Evolutionary conservation across 176 grass and related monocot species (phyloP).

Genomic region (Carex scoparia): DNA sequence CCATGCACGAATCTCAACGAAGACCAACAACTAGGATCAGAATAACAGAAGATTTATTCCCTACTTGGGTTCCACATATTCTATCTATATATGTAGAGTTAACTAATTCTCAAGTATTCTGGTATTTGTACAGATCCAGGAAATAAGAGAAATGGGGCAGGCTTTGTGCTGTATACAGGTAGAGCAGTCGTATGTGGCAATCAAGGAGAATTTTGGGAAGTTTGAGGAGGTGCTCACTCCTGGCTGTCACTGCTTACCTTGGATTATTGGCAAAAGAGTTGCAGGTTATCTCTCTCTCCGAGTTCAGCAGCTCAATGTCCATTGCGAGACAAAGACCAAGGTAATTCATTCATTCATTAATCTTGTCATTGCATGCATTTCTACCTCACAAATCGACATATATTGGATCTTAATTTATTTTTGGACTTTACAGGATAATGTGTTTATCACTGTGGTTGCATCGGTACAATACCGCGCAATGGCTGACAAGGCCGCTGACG

Average conservation of each 20-base stretch:
- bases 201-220: slow-evolving; percentile 77
- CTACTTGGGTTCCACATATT: too few relatives aligned
- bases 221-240: slow-evolving; percentile 53
- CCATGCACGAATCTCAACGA: too few relatives aligned
- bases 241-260: slow-evolving; percentile 71
- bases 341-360: not conserved
- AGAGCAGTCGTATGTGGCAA: slow-evolving; percentile 67
- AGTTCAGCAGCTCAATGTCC: slow-evolving; percentile 78
- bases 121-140: not conserved
- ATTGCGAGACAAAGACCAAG: slow-evolving; percentile 85
- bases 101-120: not conserved
- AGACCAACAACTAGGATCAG: too few relatives aligned
- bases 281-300: slow-evolving; percentile 74
- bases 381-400: too few relatives aligned
- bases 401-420: too few relatives aligned
- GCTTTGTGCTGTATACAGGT: slow-evolving; percentile 55
- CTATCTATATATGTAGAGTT: not conserved
- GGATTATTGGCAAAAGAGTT: slow-evolving; percentile 60
- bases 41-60: too few relatives aligned
- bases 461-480: slow-evolving; percentile 78
- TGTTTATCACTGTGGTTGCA: slow-evolving; percentile 85
- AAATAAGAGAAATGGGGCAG: slow-evolving; percentile 51
- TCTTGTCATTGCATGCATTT: too few relatives aligned
- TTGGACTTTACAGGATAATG: slow-evolving; percentile 66
- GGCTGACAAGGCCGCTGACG: slow-evolving; percentile 61